Conservation (phyloP, 768 basidiomycete genomes). For the Obba rivulosa region DNA sequence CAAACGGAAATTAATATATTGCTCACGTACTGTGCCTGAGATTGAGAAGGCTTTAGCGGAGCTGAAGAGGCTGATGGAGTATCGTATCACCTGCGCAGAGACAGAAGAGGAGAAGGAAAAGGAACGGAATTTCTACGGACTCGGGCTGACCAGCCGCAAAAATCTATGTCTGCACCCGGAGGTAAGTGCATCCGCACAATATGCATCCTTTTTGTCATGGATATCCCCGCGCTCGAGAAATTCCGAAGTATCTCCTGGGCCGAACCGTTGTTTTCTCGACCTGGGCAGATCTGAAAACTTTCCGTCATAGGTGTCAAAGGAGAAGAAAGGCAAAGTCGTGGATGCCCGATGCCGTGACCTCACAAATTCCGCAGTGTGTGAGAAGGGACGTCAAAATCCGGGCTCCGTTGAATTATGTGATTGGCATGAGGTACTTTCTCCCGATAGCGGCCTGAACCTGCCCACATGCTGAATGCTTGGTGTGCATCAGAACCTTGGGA, state of each 20-base stretch:
- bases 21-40: constrained; percentile 98
- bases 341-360: constrained; percentile 96
- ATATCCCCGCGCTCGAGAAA: background rate
- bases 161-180: constrained; percentile 95
- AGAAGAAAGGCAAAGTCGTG: constrained; percentile 97
- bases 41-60: constrained; percentile 98
- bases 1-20: constrained; percentile 93
- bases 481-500: constrained; percentile 64
- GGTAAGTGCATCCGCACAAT: constrained; percentile 39
- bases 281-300: background rate
- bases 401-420: constrained; percentile 89
- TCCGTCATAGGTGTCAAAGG: constrained; percentile 73
- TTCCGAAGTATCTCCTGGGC: background rate
- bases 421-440: constrained; percentile 79
- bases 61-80: constrained; percentile 88
- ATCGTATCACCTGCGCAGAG: constrained; percentile 70
- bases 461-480: constrained; percentile 3
- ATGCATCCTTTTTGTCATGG: background rate
- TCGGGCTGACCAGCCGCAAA: constrained; percentile 93
- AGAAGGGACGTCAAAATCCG: constrained; percentile 80
- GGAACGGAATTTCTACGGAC: constrained; percentile 77
- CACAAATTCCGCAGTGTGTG: constrained; percentile 77
- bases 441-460: too few species aligned
- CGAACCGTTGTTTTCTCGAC: background rate
- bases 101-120: constrained; percentile 70